Evolutionary conservation across 2,329 filamentous ascomycete genomes (phyloP).

Genomic region (Alternaria tenuissima): DNA sequence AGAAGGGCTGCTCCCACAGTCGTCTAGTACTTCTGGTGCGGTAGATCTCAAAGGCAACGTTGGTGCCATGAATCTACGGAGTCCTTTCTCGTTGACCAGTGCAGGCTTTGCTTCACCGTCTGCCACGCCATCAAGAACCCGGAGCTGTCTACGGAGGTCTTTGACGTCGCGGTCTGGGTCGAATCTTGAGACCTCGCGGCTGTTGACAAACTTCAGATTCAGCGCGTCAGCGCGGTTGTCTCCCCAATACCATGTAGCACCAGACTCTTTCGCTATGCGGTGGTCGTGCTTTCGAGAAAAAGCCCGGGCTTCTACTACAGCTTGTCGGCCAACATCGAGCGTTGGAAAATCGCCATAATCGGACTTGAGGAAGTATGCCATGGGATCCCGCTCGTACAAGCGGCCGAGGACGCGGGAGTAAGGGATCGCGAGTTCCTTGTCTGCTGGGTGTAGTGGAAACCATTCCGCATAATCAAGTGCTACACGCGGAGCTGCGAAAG

Average conservation of each 20-base stretch:
- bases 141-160: conserved; percentile 58
- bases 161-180: conserved; percentile 56
- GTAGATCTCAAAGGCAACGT: conserved; percentile 11
- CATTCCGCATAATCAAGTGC: conserved; percentile 57
- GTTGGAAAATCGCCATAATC: conserved; percentile 10
- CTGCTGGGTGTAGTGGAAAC: conserved; percentile 59
- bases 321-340: conserved; percentile 57
- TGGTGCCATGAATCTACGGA: conserved; percentile 35
- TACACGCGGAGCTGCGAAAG: conserved; percentile 21
- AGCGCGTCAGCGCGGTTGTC: conserved; percentile 65
- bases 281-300: conserved; percentile 58
- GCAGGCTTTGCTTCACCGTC: conserved; percentile 3
- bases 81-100: background rate
- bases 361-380: conserved; percentile 55
- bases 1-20: background rate
- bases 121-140: conserved; percentile 51
- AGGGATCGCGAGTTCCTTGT: conserved; percentile 56
- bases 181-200: conserved; percentile 58
- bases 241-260: conserved; percentile 64
- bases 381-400: conserved; percentile 61
- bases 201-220: conserved; percentile 64
- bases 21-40: background rate
- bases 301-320: conserved; percentile 56
- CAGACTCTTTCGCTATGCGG: conserved; percentile 52
- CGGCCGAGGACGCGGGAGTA: conserved; percentile 63